A percentile compares a stretch with the other conserved stretches of the same genome.
These are phyloP conservation scores for Neofusicoccum sp. DNA, from an alignment of 2,329 filamentous ascomycete species.

Conservation along the genomic window DNA sequence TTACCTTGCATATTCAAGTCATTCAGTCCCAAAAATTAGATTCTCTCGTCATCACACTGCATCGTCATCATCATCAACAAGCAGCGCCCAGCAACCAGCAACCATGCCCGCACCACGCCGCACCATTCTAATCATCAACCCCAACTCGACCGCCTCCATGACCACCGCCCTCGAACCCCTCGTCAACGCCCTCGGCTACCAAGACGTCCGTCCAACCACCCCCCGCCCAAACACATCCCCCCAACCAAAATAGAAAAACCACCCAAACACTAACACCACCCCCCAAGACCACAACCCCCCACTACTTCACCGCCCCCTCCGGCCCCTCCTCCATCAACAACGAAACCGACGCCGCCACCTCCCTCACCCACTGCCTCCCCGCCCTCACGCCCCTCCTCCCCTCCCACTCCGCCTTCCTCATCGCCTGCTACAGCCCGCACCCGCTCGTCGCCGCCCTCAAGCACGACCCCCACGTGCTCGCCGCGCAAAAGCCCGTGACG, in stretches of 20 bases:
- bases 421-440: slow-evolving; percentile 88
- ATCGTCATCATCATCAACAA: background rate
- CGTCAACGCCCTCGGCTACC: slow-evolving; percentile 44
- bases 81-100: background rate
- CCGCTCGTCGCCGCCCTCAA: slow-evolving; percentile 66
- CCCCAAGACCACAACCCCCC: slow-evolving; percentile 46
- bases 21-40: background rate
- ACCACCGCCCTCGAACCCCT: slow-evolving; percentile 62
- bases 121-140: slow-evolving; percentile 70
- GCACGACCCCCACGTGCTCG: slow-evolving; percentile 37
- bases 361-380: slow-evolving; percentile 60
- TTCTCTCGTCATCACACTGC: background rate
- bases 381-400: slow-evolving; percentile 49
- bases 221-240: background rate
- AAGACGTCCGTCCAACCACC: slow-evolving; percentile 22
- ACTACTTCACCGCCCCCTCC: slow-evolving; percentile 64
- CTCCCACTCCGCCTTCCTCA: slow-evolving; percentile 70
- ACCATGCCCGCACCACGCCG: slow-evolving; percentile 20
- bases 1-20: background rate
- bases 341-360: slow-evolving; percentile 63
- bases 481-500: slow-evolving; percentile 56
- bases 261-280: slow-evolving; percentile 40
- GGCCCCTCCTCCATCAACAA: slow-evolving; percentile 78
- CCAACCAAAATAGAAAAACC: background rate
- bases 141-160: slow-evolving; percentile 74